Evolutionary conservation across 768 basidiomycete species (phyloP), one percentile per base, ranked within the genome.

Genomic region (Boletus rubescentipes): DNA sequence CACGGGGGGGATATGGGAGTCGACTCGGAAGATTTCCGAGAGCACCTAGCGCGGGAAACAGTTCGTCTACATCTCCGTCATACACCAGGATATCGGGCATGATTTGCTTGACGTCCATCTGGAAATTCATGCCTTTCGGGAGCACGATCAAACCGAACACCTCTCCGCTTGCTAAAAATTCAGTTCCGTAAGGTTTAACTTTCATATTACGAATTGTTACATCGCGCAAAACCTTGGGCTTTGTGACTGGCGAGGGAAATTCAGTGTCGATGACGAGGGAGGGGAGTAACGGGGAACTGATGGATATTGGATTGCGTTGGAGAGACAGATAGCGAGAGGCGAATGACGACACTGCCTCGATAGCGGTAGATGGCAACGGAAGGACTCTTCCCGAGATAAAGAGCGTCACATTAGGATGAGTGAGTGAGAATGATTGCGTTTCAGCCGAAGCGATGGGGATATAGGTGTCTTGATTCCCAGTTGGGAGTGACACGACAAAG

Each of bases 181-280:
- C 65, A 12, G 60, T 61, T 40, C 76, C 76, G 7, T 58, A 39
- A 0, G 86, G 77, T 55, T 76, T 82, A 52, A 92, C 77, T 61
- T 79, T 81, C 91, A 93, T 92, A 62, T 88, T 78, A 39, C 76
- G 77, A 55, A 93, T 86, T 4, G 87, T 87, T 39, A 93, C 85
- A 58, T 89, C 75, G 12, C 80, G 81, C 14, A 93, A 75, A 34
- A 93, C 72, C 26, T 80, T 74, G 2, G 91, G 90, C 23, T 76
- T 78, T 5, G 84, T 82, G 42, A 75, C 67, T 1, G 86, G 87
- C 1, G 80, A 79, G 3, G 91, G 91, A 61, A 93, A 92, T 1
- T 73, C 67, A 16, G 81, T 73, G 43, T 70, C 55, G 26, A 78
- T 62, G 10, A 82, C 59, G 26, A 85, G 63, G 34, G 67, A 74